These are phyloP conservation scores for Nothophoma quercina DNA, from an alignment of 2,329 filamentous ascomycete genomes.

Conservation along the genomic window DNA sequence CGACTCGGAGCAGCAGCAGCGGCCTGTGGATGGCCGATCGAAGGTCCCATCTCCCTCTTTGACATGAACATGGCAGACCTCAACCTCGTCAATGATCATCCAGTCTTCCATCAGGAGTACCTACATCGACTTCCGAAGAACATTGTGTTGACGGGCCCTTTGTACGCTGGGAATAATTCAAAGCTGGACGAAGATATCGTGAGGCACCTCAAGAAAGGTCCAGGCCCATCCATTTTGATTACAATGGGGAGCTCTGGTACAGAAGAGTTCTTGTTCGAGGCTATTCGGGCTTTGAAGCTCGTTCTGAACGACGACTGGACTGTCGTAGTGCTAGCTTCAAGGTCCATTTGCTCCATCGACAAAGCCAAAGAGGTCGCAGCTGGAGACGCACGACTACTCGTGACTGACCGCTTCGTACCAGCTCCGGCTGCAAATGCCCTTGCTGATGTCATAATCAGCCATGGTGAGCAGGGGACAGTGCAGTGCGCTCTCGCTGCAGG, in stretches of 20 bases:
- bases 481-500: slow-evolving; percentile 43
- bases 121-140: slow-evolving; percentile 38
- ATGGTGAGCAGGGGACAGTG: slow-evolving; percentile 44
- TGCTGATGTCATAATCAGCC: slow-evolving; percentile 39
- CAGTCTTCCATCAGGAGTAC: slow-evolving; percentile 42
- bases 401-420: slow-evolving; percentile 43
- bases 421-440: slow-evolving; percentile 39
- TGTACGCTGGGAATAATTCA: slow-evolving; percentile 32
- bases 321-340: slow-evolving; percentile 40
- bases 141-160: slow-evolving; percentile 41
- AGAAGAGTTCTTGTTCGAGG: slow-evolving; percentile 42
- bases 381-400: slow-evolving; percentile 35
- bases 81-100: slow-evolving; percentile 45
- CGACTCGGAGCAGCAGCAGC: slow-evolving; percentile 41
- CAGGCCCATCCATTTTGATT: slow-evolving; percentile 37
- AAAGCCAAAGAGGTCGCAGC: slow-evolving; percentile 33
- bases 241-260: slow-evolving; percentile 45
- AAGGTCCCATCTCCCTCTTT: slow-evolving; percentile 42
- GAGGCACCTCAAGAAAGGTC: slow-evolving; percentile 32
- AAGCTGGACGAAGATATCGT: slow-evolving; percentile 39
- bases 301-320: slow-evolving; percentile 39
- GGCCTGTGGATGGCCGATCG: slow-evolving; percentile 37
- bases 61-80: slow-evolving; percentile 48
- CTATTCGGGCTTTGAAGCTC: slow-evolving; percentile 39
- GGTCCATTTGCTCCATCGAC: slow-evolving; percentile 41